Evolutionary conservation across 352 stramenopile genomes (phyloP), one percentile per base, ranked within the genome.

Genomic region (Saprolegnia diclina): DNA sequence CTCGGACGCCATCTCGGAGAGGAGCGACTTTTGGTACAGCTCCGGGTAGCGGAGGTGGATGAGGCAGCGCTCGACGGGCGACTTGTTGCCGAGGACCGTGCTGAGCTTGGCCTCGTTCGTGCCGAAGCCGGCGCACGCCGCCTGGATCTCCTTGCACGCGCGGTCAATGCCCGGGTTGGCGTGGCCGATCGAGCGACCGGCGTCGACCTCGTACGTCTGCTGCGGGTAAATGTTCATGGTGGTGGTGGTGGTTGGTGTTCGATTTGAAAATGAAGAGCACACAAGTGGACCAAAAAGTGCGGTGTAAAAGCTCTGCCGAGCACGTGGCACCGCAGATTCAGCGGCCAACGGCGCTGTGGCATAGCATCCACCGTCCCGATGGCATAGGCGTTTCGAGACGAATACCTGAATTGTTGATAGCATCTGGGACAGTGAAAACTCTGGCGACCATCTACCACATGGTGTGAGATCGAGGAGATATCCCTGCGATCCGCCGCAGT

Each of bases 21-120:
- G 73, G 18, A 90, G 75, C 24, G 72, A 72, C 64, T 79, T 72
- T 37, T 74, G 72, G 71, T 87, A 77, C 50, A 81, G 61, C 35
- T 90, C 76, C 74, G 82, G 78, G 78, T 90, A 90, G 64, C 79
- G 79, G 29, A 79, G 68, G 22, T 71, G 73, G 59, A 90, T 73
- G 3, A 90, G 68, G 5, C 72, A 71, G 45, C 82, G 82, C 32
- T 87, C 77, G 40, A 80, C 76, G 22, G 82, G 71, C 40, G 76
- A 77, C 26, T 76, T 65, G 11, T 76, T 65, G 35, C 79, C 82
- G 44, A 90, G 59, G 4, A 85, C 52, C 48, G 85, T 78, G 65
- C 82, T 78, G 22, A 92, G 79, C 2, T 74, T 56, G 55, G 83
- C 74, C 63, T 92, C 82, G 53, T 92, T 76, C 22, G 84, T 92